Evolutionary conservation across 176 grass and related monocot genomes (phyloP), one percentile per base, ranked within the genome.

Genomic region (Eragrostis curvula): DNA sequence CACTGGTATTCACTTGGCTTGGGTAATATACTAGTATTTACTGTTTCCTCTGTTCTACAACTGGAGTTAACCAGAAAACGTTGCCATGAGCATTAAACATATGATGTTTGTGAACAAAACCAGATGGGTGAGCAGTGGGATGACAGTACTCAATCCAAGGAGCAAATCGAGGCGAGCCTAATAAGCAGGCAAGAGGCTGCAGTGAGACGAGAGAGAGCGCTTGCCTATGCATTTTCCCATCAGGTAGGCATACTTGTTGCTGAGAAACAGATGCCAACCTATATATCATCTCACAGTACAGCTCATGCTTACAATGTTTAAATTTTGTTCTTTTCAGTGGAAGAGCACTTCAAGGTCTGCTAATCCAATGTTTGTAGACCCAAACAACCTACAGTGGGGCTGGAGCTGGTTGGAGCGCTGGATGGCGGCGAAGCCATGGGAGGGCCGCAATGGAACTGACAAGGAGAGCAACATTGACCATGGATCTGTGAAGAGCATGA

Each of bases 371-470:
- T 98, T 98, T 71, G 94, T 95, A 74, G 92, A 98, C 60, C 88
- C 90, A 21, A 93, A 90, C 84, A 98, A 95, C 82, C 85, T 87
- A 13, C 92, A 95, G 41, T 98, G 96, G 96, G 96, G 96, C 63
- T 98, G 96, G 96, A 98, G 96, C 92, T 98, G 96, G 96, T 68
- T 98, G 66, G 96, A 98, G 76, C 92, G 96, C 32, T 98, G 96
- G 96, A 98, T 98, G 96, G 90, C 96, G 20, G 86, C 92, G 9
- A 94, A 93, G 56, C 90, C 95, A 51, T 90, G 85, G 83, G 92
- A 97, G 56, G 87, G 83, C 39, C 86, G 79, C 36, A 68, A 71
- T 5, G 89, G 74, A 39, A 75, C 83, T 2, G 90, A 89, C 63
- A 98, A 84, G 64, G 92, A 97, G 16, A 79, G 66, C 68, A 97